A percentile compares a stretch with the other conserved stretches of the same genome.
Evolutionary conservation across 495 filamentous ascomycete species (phyloP).

Genomic region (Neurospora cerealis): DNA sequence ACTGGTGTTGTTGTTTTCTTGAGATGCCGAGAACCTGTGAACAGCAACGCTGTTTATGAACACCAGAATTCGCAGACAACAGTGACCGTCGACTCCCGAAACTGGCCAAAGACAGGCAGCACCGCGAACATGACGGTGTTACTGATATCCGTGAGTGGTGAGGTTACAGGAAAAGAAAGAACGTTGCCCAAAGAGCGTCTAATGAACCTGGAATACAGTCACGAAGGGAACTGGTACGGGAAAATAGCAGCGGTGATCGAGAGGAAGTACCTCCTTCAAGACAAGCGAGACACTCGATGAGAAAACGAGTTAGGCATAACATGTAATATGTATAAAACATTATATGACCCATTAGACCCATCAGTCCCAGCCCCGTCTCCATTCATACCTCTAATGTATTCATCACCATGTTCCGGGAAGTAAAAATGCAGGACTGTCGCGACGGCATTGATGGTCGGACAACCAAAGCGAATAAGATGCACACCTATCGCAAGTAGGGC

Average conservation of each 20-base stretch:
- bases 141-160: too few relatives aligned
- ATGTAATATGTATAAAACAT: fast-evolving
- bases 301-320: neutral
- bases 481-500: neutral
- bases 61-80: neutral
- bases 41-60: neutral
- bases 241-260: too few relatives aligned
- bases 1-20: neutral
- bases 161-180: too few relatives aligned
- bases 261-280: neutral
- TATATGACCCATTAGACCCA: neutral
- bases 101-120: neutral
- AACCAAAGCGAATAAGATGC: neutral
- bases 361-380: fast-evolving
- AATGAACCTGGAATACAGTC: too few relatives aligned
- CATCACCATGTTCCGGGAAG: neutral
- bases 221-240: neutral
- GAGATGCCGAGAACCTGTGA: neutral
- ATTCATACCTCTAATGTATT: too few relatives aligned
- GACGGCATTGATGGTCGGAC: neutral
- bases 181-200: neutral
- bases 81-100: neutral
- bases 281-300: neutral
- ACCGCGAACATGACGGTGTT: neutral
- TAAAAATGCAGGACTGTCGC: neutral